Evolutionary conservation across 176 grass and related monocot genomes (phyloP), one percentile per base, ranked within the genome.

Genomic region (Paspalum notatum): DNA sequence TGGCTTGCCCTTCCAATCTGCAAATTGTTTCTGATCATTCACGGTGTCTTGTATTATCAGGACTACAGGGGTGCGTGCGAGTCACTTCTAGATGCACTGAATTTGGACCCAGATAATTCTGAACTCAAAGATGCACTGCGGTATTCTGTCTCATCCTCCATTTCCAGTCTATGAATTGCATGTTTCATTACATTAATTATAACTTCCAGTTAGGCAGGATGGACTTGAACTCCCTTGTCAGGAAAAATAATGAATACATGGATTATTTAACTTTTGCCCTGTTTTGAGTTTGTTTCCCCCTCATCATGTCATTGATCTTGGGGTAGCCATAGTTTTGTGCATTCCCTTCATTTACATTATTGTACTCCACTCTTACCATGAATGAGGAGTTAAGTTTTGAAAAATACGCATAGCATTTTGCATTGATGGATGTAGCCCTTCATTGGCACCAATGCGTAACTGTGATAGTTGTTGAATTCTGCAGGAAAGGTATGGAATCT

Each of bases 401-500:
- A 48, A 48, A 48, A 48, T 14, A 48, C 12, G 47, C 47, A 48
- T 48, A 48, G 47, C 47, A 13, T 48, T 48, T 48, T 48, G 12
- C 47, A 48, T 48, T 48, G 12, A 48, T 48, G 47, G 12, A 48
- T 3, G 12, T 55, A 17, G 16, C 18, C 52, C 16, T 16, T 1
- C 52, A 12, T 60, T 26, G 21, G 21, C 24, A 61, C n/a, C 49
- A 50, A 18, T 41, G 20, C n/a, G 53, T 32, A 61, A 45, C 68
- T 40, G 18, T 15, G 25, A 61, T 62, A 15, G 32, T 80, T 20
- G 16, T 44, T 72, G 21, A 54, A 5, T 24, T 69, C 9, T 73
- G 44, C 56, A 82, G 57, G 55, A 20, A 82, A 72, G 80, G 45
- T 62, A 39, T 71, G 25, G 56, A 42, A 32, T 82, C 56, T 27